Evolutionary conservation across 768 basidiomycete species (phyloP).

Genomic region (Erythrobasidium yunnanense): DNA sequence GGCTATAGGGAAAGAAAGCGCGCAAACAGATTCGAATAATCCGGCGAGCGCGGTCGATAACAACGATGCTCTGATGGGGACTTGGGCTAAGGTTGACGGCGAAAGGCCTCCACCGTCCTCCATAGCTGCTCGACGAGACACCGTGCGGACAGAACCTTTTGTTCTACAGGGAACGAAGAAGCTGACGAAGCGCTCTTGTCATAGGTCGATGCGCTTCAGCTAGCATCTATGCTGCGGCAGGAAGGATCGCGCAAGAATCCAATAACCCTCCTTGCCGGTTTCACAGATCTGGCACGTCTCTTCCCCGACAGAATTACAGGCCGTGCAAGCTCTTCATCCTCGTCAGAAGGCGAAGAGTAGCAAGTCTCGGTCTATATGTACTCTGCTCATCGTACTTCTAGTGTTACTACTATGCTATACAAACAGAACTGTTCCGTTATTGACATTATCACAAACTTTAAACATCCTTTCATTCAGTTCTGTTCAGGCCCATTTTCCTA

Average conservation of each 20-base stretch:
- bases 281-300: not conserved
- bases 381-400: no score
- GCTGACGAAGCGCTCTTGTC: no score
- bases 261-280: not conserved
- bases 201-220: not conserved
- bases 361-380: no score
- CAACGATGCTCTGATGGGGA: not conserved
- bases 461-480: no score
- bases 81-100: slow-evolving; percentile 2
- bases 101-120: slow-evolving; percentile 16
- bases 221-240: not conserved
- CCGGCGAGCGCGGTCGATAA: not conserved
- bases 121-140: slow-evolving; percentile 5
- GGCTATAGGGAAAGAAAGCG: not conserved
- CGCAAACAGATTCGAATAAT: not conserved
- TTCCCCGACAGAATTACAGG: not conserved
- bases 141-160: not conserved
- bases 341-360: no score
- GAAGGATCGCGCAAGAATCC: not conserved
- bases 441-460: no score
- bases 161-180: no score
- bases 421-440: no score
- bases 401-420: no score
- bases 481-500: slow-evolving; percentile 19
- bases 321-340: not conserved